phyloP scores from a whole-genome alignment of 805 yeast genomes.

The Crinitomyces ghanaensis region DNA sequence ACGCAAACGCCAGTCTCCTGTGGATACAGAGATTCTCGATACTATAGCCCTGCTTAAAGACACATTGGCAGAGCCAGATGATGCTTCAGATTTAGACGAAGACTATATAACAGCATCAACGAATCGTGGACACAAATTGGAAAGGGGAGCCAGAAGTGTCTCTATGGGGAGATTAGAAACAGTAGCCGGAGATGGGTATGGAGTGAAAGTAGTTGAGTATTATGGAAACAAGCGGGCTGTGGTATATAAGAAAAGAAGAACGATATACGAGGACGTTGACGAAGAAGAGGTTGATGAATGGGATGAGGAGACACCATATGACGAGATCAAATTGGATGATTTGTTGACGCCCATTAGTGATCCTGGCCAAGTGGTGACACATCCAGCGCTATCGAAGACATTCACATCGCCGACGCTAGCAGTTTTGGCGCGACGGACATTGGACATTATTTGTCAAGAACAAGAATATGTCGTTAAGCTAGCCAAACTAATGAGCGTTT shows the following conservation, averaged over 20 bases:
- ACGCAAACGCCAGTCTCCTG: too few species aligned
- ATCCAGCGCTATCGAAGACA: conserved; percentile 56
- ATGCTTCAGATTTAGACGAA: conserved; percentile 16
- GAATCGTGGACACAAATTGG: conserved; percentile 49
- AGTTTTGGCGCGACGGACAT: conserved; percentile 57
- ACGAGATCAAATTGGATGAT: conserved; percentile 40
- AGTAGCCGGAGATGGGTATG: conserved; percentile 17
- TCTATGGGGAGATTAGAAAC: conserved; percentile 32
- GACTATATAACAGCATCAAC: conserved; percentile 10
- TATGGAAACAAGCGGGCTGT: conserved; percentile 21
- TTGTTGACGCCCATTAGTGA: conserved; percentile 68
- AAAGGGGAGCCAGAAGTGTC: conserved; percentile 37
- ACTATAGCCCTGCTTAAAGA: conserved; percentile 25
- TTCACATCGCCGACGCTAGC: conserved; percentile 47
- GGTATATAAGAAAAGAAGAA: conserved; percentile 16
- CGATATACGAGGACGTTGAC: conserved; percentile 20
- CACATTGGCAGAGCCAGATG: conserved; percentile 22
- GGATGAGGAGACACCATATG: conserved; percentile 31
- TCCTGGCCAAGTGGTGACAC: conserved; percentile 66
- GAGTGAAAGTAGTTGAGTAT: conserved; percentile 21
- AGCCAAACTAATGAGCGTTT: conserved; percentile 59
- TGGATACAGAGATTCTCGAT: too few species aligned
- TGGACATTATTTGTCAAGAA: conserved; percentile 70
- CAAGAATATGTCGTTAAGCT: conserved; percentile 65
- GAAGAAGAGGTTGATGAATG: conserved; percentile 14